A percentile compares a stretch with the other conserved stretches of the same genome.
Evolutionary conservation across 106 monocot species (phyloP).

Genomic region (Iris macrosiphon): DNA sequence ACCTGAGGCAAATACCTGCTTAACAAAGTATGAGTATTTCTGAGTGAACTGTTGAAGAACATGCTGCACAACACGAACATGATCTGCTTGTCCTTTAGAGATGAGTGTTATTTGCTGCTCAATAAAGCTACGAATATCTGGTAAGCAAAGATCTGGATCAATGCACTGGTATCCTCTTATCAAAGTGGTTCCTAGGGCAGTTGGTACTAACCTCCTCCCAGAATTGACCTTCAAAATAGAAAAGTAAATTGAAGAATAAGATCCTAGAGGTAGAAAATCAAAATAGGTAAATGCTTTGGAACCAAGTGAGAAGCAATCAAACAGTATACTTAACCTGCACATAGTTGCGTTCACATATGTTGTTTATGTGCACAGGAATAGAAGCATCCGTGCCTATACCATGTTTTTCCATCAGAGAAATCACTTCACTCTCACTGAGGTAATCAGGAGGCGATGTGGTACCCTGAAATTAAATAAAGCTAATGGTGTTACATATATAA

Average conservation of each 20-base stretch:
- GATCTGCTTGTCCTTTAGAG: conserved; percentile 87
- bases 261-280: neutral
- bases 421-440: conserved; percentile 95
- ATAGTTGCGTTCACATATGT: conserved; percentile 94
- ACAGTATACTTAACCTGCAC: conserved; percentile 52
- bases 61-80: conserved; percentile 66
- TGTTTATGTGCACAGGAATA: conserved; percentile 92
- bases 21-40: conserved; percentile 84
- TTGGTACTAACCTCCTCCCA: conserved; percentile 89
- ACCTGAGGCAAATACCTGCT: conserved; percentile 37
- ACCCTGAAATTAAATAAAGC: conserved; percentile 46
- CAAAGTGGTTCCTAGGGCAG: conserved; percentile 74
- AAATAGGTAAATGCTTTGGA: neutral
- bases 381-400: conserved; percentile 98
- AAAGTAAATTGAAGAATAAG: conserved; percentile 1
- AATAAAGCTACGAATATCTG: conserved; percentile 95
- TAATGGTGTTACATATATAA: neutral
- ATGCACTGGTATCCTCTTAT: conserved; percentile 97
- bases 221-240: conserved; percentile 65
- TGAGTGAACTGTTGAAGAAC: conserved; percentile 77
- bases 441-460: conserved; percentile 90
- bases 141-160: conserved; percentile 92
- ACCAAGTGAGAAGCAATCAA: neutral
- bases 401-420: conserved; percentile 97
- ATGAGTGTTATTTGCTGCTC: conserved; percentile 96